These are phyloP conservation scores for Bolboschoenoplectus hybrid DNA, from an alignment of 202 grass and related monocot species.

Conservation along the genomic window DNA sequence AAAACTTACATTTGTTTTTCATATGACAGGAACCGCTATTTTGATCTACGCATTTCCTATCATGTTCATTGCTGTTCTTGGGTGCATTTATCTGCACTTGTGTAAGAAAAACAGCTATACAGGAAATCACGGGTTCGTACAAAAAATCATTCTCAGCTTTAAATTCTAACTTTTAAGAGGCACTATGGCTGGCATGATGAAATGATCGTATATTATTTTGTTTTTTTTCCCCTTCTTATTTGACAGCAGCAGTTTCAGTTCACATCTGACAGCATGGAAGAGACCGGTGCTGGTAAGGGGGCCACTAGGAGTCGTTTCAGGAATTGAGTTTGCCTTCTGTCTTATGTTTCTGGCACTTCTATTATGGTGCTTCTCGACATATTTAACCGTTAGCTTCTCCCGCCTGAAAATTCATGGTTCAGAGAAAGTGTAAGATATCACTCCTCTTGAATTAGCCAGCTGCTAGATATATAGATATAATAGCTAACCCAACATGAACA, in stretches of 20 bases:
- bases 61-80: conserved; percentile 48
- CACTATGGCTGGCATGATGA: background rate
- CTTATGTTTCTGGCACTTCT: conserved; percentile 61
- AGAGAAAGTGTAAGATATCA: conserved; percentile 46
- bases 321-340: conserved; percentile 45
- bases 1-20: background rate
- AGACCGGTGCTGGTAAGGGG: conserved; percentile 57
- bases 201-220: background rate
- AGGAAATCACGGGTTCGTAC: background rate
- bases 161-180: background rate
- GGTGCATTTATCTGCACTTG: conserved; percentile 54
- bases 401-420: background rate
- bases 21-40: conserved; percentile 48
- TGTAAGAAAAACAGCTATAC: conserved; percentile 5
- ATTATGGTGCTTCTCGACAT: conserved; percentile 50
- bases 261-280: conserved; percentile 42
- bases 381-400: conserved; percentile 40
- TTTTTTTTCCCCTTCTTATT: conserved; percentile 4
- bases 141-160: background rate
- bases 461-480: background rate
- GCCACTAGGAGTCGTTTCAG: conserved; percentile 55
- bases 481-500: conserved; percentile 8
- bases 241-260: conserved; percentile 7
- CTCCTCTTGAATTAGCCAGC: background rate
- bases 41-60: conserved; percentile 46